phyloP scores from a whole-genome alignment of 495 filamentous ascomycete genomes.

The Cercophora samala region DNA sequence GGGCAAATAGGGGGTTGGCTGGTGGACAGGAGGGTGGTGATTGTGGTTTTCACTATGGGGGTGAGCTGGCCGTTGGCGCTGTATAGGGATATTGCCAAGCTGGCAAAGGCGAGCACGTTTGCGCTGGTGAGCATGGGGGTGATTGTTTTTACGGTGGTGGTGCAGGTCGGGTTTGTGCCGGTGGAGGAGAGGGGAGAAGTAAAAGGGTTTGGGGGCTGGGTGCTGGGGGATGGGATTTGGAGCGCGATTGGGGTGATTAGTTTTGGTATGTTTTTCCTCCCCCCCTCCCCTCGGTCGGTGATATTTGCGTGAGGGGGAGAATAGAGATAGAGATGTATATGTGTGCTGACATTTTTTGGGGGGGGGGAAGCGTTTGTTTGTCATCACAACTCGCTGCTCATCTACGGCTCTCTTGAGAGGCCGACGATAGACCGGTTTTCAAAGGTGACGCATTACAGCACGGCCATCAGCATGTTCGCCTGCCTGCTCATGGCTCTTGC shows the following conservation, averaged over 20 bases:
- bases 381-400: slow-evolving; percentile 93
- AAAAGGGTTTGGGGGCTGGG: slow-evolving; percentile 55
- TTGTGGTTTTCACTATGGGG: slow-evolving; percentile 76
- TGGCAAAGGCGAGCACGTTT: slow-evolving; percentile 90
- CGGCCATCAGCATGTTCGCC: slow-evolving; percentile 79
- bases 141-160: slow-evolving; percentile 85
- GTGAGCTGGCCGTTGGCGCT: slow-evolving; percentile 90
- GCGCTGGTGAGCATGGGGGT: slow-evolving; percentile 88
- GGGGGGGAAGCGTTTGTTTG: slow-evolving; percentile 75
- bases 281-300: too few species aligned
- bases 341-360: slow-evolving; percentile 34
- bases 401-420: slow-evolving; percentile 91
- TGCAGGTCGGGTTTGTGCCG: slow-evolving; percentile 73
- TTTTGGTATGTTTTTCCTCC: slow-evolving; percentile 69
- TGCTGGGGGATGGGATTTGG: slow-evolving; percentile 81
- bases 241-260: slow-evolving; percentile 97
- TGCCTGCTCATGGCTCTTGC: slow-evolving; percentile 84
- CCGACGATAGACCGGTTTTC: slow-evolving; percentile 94
- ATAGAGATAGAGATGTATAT: slow-evolving; percentile 10
- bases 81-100: slow-evolving; percentile 96
- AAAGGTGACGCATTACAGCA: slow-evolving; percentile 87
- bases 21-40: slow-evolving; percentile 75
- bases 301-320: neutral
- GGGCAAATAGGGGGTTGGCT: slow-evolving; percentile 76
- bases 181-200: slow-evolving; percentile 65